phyloP scores from a whole-genome alignment of 2,329 filamentous ascomycete species.

The Alternaria brassicae region DNA sequence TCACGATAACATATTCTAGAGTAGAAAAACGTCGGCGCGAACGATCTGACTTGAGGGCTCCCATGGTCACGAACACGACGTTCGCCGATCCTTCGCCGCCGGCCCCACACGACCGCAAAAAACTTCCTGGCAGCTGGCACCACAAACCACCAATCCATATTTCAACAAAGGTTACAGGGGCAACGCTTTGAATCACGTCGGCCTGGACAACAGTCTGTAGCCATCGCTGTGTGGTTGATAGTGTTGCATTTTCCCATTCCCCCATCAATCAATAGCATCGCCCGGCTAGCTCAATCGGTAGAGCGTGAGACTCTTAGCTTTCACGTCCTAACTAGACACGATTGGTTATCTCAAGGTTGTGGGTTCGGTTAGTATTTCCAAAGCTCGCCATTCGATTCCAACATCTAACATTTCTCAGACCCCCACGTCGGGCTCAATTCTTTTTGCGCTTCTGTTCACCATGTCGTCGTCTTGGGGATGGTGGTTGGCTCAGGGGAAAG shows the following conservation, averaged over 20 bases:
- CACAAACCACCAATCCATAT: neutral
- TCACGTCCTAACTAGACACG: slow-evolving; percentile 16
- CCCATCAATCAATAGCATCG: slow-evolving; percentile 15
- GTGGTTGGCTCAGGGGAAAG: neutral
- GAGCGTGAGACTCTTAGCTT: slow-evolving; percentile 52
- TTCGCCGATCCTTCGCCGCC: slow-evolving; percentile 8
- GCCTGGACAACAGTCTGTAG: no score
- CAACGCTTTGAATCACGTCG: no score
- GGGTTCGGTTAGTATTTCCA: slow-evolving; percentile 10
- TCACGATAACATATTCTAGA: neutral
- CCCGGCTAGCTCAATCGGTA: slow-evolving; percentile 49
- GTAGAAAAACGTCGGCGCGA: neutral
- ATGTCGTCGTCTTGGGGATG: neutral
- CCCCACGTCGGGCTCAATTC: slow-evolving; percentile 19
- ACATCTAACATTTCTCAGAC: neutral
- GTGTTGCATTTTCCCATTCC: fast-evolving
- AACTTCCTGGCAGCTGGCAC: slow-evolving; percentile 8
- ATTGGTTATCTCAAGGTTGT: slow-evolving; percentile 25
- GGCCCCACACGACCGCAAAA: slow-evolving; percentile 11
- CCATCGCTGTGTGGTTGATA: neutral
- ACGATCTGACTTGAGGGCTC: neutral
- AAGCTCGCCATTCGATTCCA: no score
- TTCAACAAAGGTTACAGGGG: neutral
- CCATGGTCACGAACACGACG: neutral
- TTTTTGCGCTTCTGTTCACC: neutral